A percentile compares a stretch with the other conserved stretches of the same genome.
These are phyloP conservation scores for Sclerotinia trifoliorum DNA, from an alignment of 2,329 filamentous ascomycete genomes.

Conservation along the genomic window DNA sequence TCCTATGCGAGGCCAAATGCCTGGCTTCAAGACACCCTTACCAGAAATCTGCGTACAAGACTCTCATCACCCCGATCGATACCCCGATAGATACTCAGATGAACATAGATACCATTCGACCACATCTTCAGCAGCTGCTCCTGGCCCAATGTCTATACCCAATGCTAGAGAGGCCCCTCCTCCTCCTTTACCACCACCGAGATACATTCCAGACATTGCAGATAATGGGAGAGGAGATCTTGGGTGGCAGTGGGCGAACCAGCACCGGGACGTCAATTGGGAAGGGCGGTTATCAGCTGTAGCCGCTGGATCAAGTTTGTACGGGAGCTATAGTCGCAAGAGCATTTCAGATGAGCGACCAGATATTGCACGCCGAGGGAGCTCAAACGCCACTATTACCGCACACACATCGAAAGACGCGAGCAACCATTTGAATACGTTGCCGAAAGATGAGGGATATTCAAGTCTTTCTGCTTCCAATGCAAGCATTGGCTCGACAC, in stretches of 20 bases:
- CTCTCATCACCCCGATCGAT: constrained; percentile 40
- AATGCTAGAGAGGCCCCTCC: constrained; percentile 53
- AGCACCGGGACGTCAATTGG: constrained; percentile 48
- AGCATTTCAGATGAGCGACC: constrained; percentile 33
- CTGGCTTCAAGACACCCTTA: constrained; percentile 29
- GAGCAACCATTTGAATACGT: not conserved
- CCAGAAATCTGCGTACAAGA: constrained; percentile 47
- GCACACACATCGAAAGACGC: constrained; percentile 44
- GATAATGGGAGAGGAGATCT: constrained; percentile 54
- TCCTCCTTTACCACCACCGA: constrained; percentile 64
- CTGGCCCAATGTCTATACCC: constrained; percentile 62
- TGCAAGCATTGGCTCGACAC: constrained; percentile 38
- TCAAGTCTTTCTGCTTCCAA: constrained; percentile 40
- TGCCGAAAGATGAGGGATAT: constrained; percentile 41
- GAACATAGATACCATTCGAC: constrained; percentile 34
- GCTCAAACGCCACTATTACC: constrained; percentile 45
- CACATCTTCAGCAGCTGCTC: constrained; percentile 43
- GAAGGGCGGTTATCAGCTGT: constrained; percentile 45
- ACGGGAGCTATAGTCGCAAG: constrained; percentile 44
- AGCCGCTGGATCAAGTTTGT: constrained; percentile 50
- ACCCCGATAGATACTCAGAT: constrained; percentile 31
- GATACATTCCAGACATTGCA: constrained; percentile 54
- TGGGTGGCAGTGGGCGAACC: constrained; percentile 59
- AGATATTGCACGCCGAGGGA: constrained; percentile 40
- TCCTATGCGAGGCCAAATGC: constrained; percentile 38